A percentile compares a stretch with the other conserved stretches of the same genome.
Conservation (phyloP, 1,284 basidiomycete species). For the Ustilago curta region DNA sequence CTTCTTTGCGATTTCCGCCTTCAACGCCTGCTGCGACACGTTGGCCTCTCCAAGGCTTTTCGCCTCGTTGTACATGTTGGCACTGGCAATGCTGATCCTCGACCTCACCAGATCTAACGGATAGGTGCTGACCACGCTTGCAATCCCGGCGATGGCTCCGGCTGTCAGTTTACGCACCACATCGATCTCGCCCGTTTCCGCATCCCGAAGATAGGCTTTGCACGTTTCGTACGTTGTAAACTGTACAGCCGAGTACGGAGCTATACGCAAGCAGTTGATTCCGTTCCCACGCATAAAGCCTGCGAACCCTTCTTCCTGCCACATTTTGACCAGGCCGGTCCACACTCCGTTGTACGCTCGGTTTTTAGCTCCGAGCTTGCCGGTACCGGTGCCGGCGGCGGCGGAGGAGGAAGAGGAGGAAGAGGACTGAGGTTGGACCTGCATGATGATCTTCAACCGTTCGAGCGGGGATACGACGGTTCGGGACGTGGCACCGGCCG, state of each 20-base stretch:
- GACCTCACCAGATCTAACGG: constrained; percentile 91
- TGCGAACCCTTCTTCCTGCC: constrained; percentile 88
- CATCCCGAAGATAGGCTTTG: constrained; percentile 74
- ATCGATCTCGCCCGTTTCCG: constrained; percentile 76
- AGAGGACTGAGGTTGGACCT: constrained; percentile 61
- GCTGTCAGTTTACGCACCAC: constrained; percentile 83
- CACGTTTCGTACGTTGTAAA: constrained; percentile 88
- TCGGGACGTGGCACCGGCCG: constrained; percentile 75
- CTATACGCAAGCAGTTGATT: constrained; percentile 90
- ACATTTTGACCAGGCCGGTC: constrained; percentile 74
- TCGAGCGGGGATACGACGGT: constrained; percentile 93
- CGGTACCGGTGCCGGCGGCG: no score
- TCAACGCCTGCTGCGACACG: constrained; percentile 26
- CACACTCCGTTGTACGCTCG: constrained; percentile 64
- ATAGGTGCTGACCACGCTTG: constrained; percentile 90
- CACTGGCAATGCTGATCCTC: constrained; percentile 84
- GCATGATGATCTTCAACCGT: constrained; percentile 92
- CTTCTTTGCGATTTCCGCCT: constrained; percentile 26
- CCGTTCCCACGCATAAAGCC: constrained; percentile 89
- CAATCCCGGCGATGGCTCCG: constrained; percentile 89
- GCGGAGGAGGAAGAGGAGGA: not conserved
- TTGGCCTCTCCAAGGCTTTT: constrained; percentile 16
- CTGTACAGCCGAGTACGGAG: constrained; percentile 83
- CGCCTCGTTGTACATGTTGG: constrained; percentile 61
- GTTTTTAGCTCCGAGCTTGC: constrained; percentile 23